Percentiles rank a stretch among this genome's conserved stretches.
Evolutionary conservation across 1,284 basidiomycete species (phyloP).

Genomic region (Malassezia equina): DNA sequence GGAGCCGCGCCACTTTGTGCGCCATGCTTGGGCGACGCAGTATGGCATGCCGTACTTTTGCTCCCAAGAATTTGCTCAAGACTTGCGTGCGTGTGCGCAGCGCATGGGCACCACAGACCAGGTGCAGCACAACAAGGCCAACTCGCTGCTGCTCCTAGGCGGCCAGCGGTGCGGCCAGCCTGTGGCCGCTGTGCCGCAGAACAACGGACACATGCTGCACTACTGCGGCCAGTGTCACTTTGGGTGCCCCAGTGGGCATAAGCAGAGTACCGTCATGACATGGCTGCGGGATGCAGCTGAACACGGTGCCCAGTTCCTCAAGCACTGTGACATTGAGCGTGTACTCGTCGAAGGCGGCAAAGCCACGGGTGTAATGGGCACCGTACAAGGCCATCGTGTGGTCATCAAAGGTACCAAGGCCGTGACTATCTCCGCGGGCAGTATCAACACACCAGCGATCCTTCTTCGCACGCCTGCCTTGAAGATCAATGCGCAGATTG

Average conservation of each 20-base stretch:
- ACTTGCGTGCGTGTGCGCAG: constrained; percentile 47
- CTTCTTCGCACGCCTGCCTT: constrained; percentile 50
- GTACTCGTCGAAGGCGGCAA: constrained; percentile 47
- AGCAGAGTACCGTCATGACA: constrained; percentile 46
- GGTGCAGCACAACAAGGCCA: constrained; percentile 48
- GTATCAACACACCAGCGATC: constrained; percentile 51
- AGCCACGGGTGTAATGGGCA: constrained; percentile 36
- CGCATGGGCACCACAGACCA: constrained; percentile 49
- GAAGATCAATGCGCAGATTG: constrained; percentile 50
- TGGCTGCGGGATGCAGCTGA: constrained; percentile 49
- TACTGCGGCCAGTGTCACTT: constrained; percentile 50
- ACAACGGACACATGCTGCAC: constrained; percentile 49
- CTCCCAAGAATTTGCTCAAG: constrained; percentile 44
- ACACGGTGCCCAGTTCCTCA: constrained; percentile 46
- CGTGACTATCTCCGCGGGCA: constrained; percentile 50
- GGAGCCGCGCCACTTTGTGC: constrained; percentile 48
- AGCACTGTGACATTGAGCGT: constrained; percentile 46
- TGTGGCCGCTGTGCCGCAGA: constrained; percentile 48
- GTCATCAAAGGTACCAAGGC: constrained; percentile 46
- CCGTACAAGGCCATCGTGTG: constrained; percentile 34
- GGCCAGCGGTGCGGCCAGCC: constrained; percentile 45
- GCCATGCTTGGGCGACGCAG: constrained; percentile 49
- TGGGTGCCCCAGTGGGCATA: constrained; percentile 49
- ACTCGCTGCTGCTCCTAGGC: constrained; percentile 46
- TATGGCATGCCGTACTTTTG: constrained; percentile 48